These are phyloP conservation scores for Colletotrichum sp. DNA, from an alignment of 2,329 filamentous ascomycete species.

Conservation along the genomic window DNA sequence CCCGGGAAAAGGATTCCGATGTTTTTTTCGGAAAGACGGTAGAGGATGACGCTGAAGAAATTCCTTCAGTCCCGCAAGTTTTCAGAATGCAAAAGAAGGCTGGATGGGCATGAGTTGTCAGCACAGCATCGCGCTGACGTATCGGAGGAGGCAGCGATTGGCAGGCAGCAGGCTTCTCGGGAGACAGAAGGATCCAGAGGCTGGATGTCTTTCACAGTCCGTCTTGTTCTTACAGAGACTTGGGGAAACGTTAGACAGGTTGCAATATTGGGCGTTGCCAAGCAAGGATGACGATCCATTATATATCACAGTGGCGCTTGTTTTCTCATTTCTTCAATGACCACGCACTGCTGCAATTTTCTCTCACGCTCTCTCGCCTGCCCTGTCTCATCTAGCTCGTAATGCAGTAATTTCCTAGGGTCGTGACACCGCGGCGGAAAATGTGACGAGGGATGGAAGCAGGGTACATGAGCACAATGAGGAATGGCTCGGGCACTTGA, in stretches of 20 bases:
- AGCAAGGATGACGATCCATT: neutral
- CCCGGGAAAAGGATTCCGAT: neutral
- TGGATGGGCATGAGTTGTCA: neutral
- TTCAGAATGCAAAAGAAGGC: neutral
- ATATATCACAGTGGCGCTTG: neutral
- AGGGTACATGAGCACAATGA: neutral
- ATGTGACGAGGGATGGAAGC: neutral
- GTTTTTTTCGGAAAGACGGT: neutral
- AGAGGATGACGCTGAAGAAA: neutral
- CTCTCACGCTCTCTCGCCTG: neutral
- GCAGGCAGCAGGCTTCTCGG: neutral
- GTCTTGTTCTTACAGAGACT: neutral
- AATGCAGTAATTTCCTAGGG: neutral
- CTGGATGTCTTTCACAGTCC: neutral
- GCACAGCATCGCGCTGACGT: neutral
- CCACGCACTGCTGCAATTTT: neutral
- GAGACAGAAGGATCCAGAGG: neutral
- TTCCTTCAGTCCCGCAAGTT: neutral
- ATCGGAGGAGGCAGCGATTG: neutral
- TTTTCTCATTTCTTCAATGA: neutral
- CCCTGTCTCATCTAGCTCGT: neutral
- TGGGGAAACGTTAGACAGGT: neutral
- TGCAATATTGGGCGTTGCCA: neutral
- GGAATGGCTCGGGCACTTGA: neutral
- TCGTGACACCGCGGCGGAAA: neutral